Evolutionary conservation across 2,329 filamentous ascomycete species (phyloP).

Genomic region (Pseudogymnoascus sp.): DNA sequence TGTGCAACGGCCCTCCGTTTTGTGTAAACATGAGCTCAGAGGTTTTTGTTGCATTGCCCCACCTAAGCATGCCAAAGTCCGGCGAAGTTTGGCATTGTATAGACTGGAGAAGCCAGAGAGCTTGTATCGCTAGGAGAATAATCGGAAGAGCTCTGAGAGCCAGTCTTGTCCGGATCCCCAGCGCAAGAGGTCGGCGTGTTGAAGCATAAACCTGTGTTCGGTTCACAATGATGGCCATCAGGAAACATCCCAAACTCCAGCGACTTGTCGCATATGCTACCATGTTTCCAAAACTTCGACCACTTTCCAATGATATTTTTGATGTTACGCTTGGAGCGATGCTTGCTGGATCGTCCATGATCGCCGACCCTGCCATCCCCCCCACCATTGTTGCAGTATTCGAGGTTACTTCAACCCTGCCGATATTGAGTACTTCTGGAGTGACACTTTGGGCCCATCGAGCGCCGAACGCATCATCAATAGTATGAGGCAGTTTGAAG

Average conservation of each 20-base stretch:
- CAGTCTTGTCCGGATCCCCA: conserved; percentile 65
- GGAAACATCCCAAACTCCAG: conserved; percentile 84
- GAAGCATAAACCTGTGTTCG: conserved; percentile 90
- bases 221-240: conserved; percentile 80
- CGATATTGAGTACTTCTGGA: conserved; percentile 40
- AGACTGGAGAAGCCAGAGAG: conserved; percentile 63
- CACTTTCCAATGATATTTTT: conserved; percentile 47
- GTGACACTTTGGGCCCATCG: conserved; percentile 50
- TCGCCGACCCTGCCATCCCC: conserved; percentile 19
- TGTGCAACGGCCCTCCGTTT: conserved; percentile 61
- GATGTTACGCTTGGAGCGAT: conserved; percentile 35
- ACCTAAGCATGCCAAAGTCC: conserved; percentile 59
- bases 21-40: conserved; percentile 63
- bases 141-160: conserved; percentile 64
- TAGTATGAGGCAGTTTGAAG: conserved; percentile 48
- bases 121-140: conserved; percentile 59
- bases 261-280: conserved; percentile 86
- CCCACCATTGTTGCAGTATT: conserved; percentile 31
- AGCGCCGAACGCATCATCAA: conserved; percentile 43
- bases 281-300: conserved; percentile 70
- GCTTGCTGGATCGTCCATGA: conserved; percentile 32
- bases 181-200: conserved; percentile 66
- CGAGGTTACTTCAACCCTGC: conserved; percentile 20
- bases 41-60: conserved; percentile 56
- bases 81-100: conserved; percentile 87